Base-by-base conservation (phyloP, 805 yeast species). In the Metschnikowia continentalis region DNA sequence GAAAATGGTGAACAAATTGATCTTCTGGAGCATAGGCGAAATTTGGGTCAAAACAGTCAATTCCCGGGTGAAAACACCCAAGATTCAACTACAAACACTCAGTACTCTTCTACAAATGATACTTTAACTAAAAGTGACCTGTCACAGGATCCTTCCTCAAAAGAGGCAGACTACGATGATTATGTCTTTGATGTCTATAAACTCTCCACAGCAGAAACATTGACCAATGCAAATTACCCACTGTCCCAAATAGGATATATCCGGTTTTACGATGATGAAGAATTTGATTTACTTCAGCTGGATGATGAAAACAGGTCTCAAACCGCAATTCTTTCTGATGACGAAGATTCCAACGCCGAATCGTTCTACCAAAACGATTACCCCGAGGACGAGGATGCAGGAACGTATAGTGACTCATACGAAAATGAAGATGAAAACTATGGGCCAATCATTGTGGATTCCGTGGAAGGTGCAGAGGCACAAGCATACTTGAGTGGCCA, bases 311-410 rank as follows among this genome's bases (percentile, higher is more conserved):
- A 67, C n/a, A 66, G 60, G 17, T 46, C 58, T 11, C 55, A 56
- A 14, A 49, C 58, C 7, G 56, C 50, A 8, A 58, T 63, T 2
- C 59, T 67, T 8, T 77, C 89, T 0, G 94, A 86, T 57, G 90
- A 88, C 60, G 92, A 87, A 54, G 95, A 88, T 62, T 86, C 94
- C 0, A 88, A 88, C 62, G 96, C 96, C 19, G 99, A 92, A 69
- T 90, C 88, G 49, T 91, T 84, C 62, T 92, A 92, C 64, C 82
- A 83, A 60, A 92, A 94, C 67, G 98, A 92, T 62, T 92, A 92
- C 62, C 98, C 98, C 0, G 96, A 90, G 42, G 97, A 91, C 62
- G 97, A 90, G 55, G 92, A 88, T 60, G 90, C 82, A 8, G 63
- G 58, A 5, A 54, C 52, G 1, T 52, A 44, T 38, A 57, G 59